Evolutionary conservation across 805 yeast species (phyloP), one percentile per base, ranked within the genome.

Genomic region (Lachancea sp.): DNA sequence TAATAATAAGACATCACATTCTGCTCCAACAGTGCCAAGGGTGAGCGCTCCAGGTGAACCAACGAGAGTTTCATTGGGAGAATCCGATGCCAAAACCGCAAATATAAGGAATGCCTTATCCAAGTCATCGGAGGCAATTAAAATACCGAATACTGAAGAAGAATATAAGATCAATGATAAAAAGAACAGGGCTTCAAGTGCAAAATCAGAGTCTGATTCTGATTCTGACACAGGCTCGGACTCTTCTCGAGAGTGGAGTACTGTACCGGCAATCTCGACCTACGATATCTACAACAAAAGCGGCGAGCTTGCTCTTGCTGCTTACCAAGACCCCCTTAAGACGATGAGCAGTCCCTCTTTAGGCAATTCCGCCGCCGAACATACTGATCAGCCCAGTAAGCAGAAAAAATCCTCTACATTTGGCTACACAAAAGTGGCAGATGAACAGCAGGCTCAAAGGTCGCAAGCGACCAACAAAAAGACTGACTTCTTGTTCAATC

Each of bases 361-460:
- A 25, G 39, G 27, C n/a, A 15, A 18, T 10, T 30, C 46, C n/a
- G 38, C 38, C 13, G 11, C n/a, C 3, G 32, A 8, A 15, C 16
- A 32, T 2, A n/a, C 38, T 3, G 29, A 44, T 39, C 33, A 46
- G 15, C 32, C 11, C 17, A 15, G 30, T 18, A 15, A 13, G 6
- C 43, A 46, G 30, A 42, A 46, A 48, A 49, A 36, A 41, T 45
- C 19, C 9, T 49, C 39, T 27, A 78, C 79, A 1, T 75, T 76
- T 34, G 77, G 95, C 0, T 93, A 93, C 61, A 93, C 98, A 0
- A 82, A 95, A 56, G 83, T 93, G 8, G 87, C 88, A 25, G 85
- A 81, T 1, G 93, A 86, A 54, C 88, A 82, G 51, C 97, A 93
- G 59, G 87, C 89, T 7, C 82, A 82, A 17, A 79, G 81, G 51